phyloP scores from a whole-genome alignment of 2,329 filamentous ascomycete species.

The Fusarium scirpi region DNA sequence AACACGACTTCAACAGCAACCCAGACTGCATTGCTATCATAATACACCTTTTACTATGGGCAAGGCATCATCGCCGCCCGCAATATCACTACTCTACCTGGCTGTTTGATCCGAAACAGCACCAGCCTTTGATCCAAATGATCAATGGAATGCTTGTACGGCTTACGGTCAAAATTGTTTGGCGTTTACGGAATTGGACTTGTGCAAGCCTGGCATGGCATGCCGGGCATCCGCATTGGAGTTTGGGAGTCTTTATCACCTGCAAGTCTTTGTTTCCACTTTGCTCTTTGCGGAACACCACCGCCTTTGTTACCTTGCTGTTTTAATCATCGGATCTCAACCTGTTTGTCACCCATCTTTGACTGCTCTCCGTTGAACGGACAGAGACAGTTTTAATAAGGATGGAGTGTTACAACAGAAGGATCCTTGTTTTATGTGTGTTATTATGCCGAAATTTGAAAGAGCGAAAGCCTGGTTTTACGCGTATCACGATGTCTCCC shows the following conservation, averaged over 20 bases:
- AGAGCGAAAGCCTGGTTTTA: constrained; percentile 34
- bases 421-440: constrained; percentile 10
- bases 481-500: constrained; percentile 40
- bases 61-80: neutral
- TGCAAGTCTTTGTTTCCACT: constrained; percentile 19
- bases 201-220: constrained; percentile 41
- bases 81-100: constrained; percentile 25
- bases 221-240: constrained; percentile 42
- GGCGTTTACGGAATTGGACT: constrained; percentile 44
- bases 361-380: constrained; percentile 46
- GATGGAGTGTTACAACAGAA: constrained; percentile 26
- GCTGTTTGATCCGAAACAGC: constrained; percentile 41
- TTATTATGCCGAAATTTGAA: constrained; percentile 16
- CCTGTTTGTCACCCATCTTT: constrained; percentile 18
- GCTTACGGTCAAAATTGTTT: constrained; percentile 37
- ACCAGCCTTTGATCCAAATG: constrained; percentile 21
- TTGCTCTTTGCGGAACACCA: constrained; percentile 20
- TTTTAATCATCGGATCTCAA: constrained; percentile 36
- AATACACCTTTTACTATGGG: constrained; percentile 15
- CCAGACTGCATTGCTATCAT: constrained; percentile 30
- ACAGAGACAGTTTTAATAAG: constrained; percentile 36
- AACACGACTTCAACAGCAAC: constrained; percentile 20
- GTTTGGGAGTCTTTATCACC: constrained; percentile 39
- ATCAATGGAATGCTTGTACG: constrained; percentile 34
- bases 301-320: constrained; percentile 26